Base-by-base conservation (phyloP, 2,329 filamentous ascomycete species). In the Metarhizium sp. region DNA sequence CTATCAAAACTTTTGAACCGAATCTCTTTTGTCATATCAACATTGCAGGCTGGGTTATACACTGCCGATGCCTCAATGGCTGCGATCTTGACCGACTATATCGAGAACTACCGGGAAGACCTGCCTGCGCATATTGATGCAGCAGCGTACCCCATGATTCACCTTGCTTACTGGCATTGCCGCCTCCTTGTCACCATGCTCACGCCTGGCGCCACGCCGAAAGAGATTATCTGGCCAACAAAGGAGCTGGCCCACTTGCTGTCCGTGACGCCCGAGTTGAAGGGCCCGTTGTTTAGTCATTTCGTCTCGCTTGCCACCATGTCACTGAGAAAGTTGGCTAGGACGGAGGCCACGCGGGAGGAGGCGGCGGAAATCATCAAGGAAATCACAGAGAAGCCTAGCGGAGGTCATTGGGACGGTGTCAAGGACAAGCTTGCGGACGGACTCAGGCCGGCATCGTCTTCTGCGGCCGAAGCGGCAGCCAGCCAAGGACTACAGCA, bases 151-250 rank as follows among this genome's bases (percentile, higher is more conserved):
- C 80, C 81, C 3, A 65, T 86, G 36, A 74, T 89, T 2, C 81
- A 87, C 61, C 74, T 90, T 29, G 80, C 80, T 18, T 89, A 87
- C 69, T 88, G 86, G 80, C 85, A 89, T 66, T 78, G 81, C 60
- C 81, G 84, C 58, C 75, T 89, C 8, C 73, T 90, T 18, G 76
- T 82, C 10, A 81, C 84, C 52, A 75, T 88, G 2, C 73, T 85
- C 54, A 80, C 78, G 42, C 77, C 81, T 1, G 75, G 75, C 11
- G 74, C 78, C 1, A 78, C 79, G 45, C 75, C 81, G 0, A 70
- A 75, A 2, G 79, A 86, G 57, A 75, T 85, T 16, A 70, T 87
- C 20, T 82, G 80, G 67, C 78, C 83, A 6, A 81, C 81, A 30
- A 76, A 77, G 57, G 78, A 84, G 62, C 75, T 84, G 5, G 75